phyloP scores from a whole-genome alignment of 495 filamentous ascomycete species.

The Sordaria brevicollis region DNA sequence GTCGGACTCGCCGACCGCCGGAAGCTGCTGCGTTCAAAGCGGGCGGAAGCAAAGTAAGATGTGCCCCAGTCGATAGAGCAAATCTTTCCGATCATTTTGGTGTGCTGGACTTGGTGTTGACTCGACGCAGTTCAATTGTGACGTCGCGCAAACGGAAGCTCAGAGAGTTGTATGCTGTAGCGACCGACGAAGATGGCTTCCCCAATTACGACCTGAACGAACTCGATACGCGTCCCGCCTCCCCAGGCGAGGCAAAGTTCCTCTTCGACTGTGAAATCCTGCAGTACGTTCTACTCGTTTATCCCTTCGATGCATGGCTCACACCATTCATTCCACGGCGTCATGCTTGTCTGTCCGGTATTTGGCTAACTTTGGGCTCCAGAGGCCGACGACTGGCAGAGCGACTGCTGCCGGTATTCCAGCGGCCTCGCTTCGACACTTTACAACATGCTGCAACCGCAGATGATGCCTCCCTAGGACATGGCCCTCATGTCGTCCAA shows the following conservation, averaged over 20 bases:
- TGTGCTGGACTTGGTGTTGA: conserved; percentile 27
- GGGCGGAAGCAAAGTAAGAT: conserved; percentile 39
- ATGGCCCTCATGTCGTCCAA: conserved; percentile 11
- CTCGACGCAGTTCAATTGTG: conserved; percentile 54
- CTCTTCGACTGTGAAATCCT: conserved; percentile 65
- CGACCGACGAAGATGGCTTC: conserved; percentile 36
- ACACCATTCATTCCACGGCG: conserved; percentile 13
- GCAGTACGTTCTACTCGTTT: conserved; percentile 47
- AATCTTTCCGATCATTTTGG: conserved; percentile 35
- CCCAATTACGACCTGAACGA: conserved; percentile 31
- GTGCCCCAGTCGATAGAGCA: conserved; percentile 29
- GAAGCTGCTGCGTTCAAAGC: conserved; percentile 44
- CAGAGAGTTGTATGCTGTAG: conserved; percentile 62
- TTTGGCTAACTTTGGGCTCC: conserved; percentile 4
- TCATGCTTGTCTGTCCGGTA: background rate
- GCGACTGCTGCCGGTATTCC: conserved; percentile 52
- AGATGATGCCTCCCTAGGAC: conserved; percentile 14
- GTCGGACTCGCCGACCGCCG: conserved; percentile 44
- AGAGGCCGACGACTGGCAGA: conserved; percentile 67
- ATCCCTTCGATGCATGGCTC: background rate
- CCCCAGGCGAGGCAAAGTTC: conserved; percentile 50
- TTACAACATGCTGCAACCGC: conserved; percentile 19
- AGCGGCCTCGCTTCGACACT: conserved; percentile 33
- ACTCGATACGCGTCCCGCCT: conserved; percentile 37
- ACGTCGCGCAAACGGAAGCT: conserved; percentile 75